Conservation (phyloP, 805 yeast species). For the Yamadazyma tumulicola region DNA sequence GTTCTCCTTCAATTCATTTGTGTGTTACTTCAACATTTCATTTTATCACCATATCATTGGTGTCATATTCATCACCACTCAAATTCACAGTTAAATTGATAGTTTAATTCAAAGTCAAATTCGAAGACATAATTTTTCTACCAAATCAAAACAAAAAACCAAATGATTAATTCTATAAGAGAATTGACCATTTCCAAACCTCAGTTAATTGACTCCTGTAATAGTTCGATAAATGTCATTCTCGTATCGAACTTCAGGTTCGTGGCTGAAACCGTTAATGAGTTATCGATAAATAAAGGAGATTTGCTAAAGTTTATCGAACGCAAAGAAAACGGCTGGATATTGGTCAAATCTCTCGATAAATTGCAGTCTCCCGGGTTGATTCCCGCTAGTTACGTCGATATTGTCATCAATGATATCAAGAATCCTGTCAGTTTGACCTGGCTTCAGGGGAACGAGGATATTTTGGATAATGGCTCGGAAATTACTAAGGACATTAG, state of each 20-base stretch:
- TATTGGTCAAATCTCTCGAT: constrained; percentile 53
- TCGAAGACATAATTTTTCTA: background rate
- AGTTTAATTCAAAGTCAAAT: too few relatives aligned
- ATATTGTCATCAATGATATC: constrained; percentile 41
- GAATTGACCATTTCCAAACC: constrained; percentile 15
- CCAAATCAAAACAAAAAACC: too few relatives aligned
- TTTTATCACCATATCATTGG: too few relatives aligned
- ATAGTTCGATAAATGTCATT: constrained; percentile 27
- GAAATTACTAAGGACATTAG: constrained; percentile 16
- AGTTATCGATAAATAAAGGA: constrained; percentile 45
- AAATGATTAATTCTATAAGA: constrained; percentile 5
- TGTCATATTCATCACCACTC: too few relatives aligned
- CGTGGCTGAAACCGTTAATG: constrained; percentile 40
- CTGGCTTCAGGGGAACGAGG: constrained; percentile 23
- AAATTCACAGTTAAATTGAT: too few relatives aligned
- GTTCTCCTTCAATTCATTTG: too few relatives aligned
- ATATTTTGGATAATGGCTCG: constrained; percentile 1
- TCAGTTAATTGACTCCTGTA: constrained; percentile 8
- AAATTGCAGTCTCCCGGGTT: constrained; percentile 44
- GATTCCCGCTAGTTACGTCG: constrained; percentile 49
- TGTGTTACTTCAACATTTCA: too few relatives aligned
- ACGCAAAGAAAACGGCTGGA: constrained; percentile 51
- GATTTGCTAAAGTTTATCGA: constrained; percentile 51
- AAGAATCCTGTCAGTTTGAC: constrained; percentile 33
- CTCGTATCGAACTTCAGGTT: constrained; percentile 46